Percentiles rank a stretch among this genome's conserved stretches.
phyloP scores from a whole-genome alignment of 2,329 filamentous ascomycete species.

The Emmonsiellopsis sp. region DNA sequence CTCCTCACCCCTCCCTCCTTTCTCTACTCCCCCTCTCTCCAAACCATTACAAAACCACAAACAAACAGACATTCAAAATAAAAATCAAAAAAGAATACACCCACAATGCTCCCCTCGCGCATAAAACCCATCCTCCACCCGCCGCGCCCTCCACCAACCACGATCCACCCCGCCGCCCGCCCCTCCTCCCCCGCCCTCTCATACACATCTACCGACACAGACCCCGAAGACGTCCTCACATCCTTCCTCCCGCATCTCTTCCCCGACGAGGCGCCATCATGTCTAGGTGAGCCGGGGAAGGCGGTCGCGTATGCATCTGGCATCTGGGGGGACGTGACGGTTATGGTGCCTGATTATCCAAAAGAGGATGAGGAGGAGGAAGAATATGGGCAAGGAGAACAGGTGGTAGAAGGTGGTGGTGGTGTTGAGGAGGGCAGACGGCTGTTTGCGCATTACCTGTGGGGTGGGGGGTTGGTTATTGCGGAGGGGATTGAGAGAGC shows the following conservation, averaged over 20 bases:
- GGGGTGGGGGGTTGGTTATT: constrained; percentile 43
- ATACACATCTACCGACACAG: constrained; percentile 15
- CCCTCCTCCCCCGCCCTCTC: constrained; percentile 1
- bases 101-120: constrained; percentile 7
- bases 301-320: constrained; percentile 41
- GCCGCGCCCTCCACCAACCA: background rate
- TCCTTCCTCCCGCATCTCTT: constrained; percentile 46
- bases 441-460: constrained; percentile 51
- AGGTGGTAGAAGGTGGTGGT: constrained; percentile 3
- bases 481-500: constrained; percentile 29
- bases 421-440: constrained; percentile 37
- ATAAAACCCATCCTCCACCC: constrained; percentile 3
- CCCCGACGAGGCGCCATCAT: constrained; percentile 45
- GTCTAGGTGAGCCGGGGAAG: constrained; percentile 45
- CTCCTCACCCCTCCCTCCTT: background rate
- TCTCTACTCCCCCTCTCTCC: too few species aligned
- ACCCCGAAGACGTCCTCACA: constrained; percentile 44
- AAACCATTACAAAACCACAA: background rate
- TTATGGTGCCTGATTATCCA: constrained; percentile 35
- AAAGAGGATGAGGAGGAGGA: constrained; percentile 20
- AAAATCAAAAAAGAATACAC: too few species aligned
- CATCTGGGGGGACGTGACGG: constrained; percentile 29
- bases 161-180: background rate
- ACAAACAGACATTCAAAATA: background rate
- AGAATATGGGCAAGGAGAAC: constrained; percentile 6